phyloP scores from a whole-genome alignment of 257 asterid genomes.

The Buddleja alternifolia region DNA sequence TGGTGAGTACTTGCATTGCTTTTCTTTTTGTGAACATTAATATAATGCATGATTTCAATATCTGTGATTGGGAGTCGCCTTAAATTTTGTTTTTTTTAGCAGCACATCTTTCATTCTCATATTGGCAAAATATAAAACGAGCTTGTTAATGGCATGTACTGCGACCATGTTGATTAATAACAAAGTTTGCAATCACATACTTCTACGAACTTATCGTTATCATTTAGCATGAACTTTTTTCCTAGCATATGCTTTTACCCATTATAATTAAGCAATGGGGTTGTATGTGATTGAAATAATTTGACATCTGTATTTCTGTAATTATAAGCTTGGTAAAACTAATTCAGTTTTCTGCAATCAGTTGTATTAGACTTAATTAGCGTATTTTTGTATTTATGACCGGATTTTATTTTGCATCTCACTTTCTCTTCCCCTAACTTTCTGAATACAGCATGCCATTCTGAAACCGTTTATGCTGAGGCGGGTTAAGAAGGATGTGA shows the following conservation, averaged over 20 bases:
- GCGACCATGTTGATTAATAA: neutral
- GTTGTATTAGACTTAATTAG: constrained; percentile 11
- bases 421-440: constrained; percentile 14
- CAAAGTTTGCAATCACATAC: constrained; percentile 6
- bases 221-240: neutral
- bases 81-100: neutral
- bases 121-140: neutral
- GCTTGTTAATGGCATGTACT: neutral
- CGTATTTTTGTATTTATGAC: constrained; percentile 5
- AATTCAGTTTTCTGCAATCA: constrained; percentile 1
- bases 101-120: neutral
- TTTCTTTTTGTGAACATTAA: constrained; percentile 19
- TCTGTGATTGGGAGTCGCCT: neutral
- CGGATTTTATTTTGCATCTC: constrained; percentile 24
- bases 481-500: constrained; percentile 94
- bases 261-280: neutral
- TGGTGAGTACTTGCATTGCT: constrained; percentile 61
- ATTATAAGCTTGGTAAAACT: constrained; percentile 17
- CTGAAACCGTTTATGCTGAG: constrained; percentile 98
- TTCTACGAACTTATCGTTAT: too few relatives aligned
- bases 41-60: neutral
- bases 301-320: neutral
- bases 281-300: neutral
- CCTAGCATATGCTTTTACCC: constrained; percentile 2
- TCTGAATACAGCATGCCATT: constrained; percentile 85